These are phyloP conservation scores for Neurospora sp. DNA, from an alignment of 495 filamentous ascomycete genomes.

Conservation along the genomic window DNA sequence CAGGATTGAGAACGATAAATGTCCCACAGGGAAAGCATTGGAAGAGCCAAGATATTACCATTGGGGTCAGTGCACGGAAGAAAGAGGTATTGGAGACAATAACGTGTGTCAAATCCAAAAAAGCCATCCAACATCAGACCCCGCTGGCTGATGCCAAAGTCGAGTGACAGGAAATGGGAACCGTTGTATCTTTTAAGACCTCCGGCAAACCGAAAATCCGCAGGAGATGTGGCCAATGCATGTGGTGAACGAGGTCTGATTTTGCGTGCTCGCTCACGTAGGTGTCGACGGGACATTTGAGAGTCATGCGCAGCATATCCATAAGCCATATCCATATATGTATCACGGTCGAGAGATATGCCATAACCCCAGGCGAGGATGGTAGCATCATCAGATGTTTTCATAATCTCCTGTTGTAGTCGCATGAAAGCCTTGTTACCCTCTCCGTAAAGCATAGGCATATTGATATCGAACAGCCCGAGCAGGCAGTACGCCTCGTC, in stretches of 20 bases:
- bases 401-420: conserved; percentile 24
- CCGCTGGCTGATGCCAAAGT: background rate
- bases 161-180: background rate
- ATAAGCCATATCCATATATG: background rate
- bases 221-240: background rate
- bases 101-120: background rate
- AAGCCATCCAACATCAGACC: background rate
- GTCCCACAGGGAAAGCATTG: background rate
- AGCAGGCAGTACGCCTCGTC: conserved; percentile 30
- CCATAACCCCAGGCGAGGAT: background rate
- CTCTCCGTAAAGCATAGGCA: conserved; percentile 30
- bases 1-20: background rate
- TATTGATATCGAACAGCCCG: conserved; percentile 25
- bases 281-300: background rate
- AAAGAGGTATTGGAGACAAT: background rate
- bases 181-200: background rate
- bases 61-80: background rate
- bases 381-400: conserved; percentile 13
- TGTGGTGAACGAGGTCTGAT: background rate
- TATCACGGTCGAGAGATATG: background rate
- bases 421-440: conserved; percentile 25
- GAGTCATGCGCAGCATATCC: background rate
- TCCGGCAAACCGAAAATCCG: background rate
- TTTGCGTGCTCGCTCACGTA: background rate
- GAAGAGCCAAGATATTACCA: background rate